These are phyloP conservation scores for Taiwanofungus camphoratus DNA, from an alignment of 1,284 basidiomycete genomes.

Conservation along the genomic window DNA sequence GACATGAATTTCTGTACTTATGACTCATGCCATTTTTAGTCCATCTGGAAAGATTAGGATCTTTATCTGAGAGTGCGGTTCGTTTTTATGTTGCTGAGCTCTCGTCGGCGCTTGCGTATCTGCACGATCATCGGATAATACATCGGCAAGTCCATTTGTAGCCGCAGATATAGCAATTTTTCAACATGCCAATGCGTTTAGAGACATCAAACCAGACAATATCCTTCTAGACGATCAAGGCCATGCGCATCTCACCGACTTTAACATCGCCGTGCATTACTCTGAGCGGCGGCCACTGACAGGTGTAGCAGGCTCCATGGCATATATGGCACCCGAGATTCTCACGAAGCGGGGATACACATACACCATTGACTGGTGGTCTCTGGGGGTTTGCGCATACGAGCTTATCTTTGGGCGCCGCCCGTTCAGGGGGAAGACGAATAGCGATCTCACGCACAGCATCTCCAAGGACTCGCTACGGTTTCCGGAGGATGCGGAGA, in stretches of 20 bases:
- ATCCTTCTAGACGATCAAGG: conserved; percentile 94
- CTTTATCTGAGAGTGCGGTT: conserved; percentile 80
- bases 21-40: conserved; percentile 46
- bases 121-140: conserved; percentile 91
- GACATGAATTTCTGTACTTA: conserved; percentile 26
- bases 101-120: conserved; percentile 83
- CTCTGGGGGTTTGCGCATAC: conserved; percentile 87
- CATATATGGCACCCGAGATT: conserved; percentile 98
- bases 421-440: conserved; percentile 90
- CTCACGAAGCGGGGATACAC: conserved; percentile 81
- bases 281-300: conserved; percentile 78
- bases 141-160: conserved; percentile 70
- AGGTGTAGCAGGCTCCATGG: conserved; percentile 98
- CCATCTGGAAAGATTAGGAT: conserved; percentile 86
- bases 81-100: conserved; percentile 90
- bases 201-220: conserved; percentile 97
- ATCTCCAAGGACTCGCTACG: conserved; percentile 74
- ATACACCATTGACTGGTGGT: conserved; percentile 95
- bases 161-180: no score
- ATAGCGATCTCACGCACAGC: conserved; percentile 83
- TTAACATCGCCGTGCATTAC: conserved; percentile 98
- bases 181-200: no score
- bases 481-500: conserved; percentile 75
- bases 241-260: conserved; percentile 96
- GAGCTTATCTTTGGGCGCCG: conserved; percentile 89